A percentile compares a stretch with the other conserved stretches of the same genome.
Evolutionary conservation across 139 green algal species (phyloP).

Genomic region (Chlamydomonas sphaeroides): DNA sequence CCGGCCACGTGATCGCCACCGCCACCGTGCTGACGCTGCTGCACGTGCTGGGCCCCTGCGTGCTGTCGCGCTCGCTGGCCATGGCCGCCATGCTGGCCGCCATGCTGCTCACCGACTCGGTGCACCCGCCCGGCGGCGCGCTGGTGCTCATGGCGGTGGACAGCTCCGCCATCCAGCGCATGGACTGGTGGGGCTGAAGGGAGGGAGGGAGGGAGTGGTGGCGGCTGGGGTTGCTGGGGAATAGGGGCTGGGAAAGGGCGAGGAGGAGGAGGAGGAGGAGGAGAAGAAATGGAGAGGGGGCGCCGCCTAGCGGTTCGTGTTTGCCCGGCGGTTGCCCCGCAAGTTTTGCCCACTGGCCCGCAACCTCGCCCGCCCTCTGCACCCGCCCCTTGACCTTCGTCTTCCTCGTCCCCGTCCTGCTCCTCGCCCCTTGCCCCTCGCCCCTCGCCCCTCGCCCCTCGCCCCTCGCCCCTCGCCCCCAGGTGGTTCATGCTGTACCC

Average conservation of each 20-base stretch:
- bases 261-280: no score
- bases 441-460: not conserved
- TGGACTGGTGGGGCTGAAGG: conserved; percentile 9
- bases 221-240: no score
- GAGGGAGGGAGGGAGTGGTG: not conserved
- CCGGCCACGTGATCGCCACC: conserved; percentile 32
- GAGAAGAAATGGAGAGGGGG: no score
- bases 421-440: no score
- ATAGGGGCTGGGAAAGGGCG: no score
- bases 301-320: no score
- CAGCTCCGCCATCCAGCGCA: conserved; percentile 41
- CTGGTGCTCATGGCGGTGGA: conserved; percentile 63
- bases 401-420: no score
- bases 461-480: not conserved
- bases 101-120: conserved; percentile 53
- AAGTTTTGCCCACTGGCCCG: no score
- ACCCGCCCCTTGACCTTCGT: no score
- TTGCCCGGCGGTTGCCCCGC: no score
- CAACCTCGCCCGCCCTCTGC: no score
- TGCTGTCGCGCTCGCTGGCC: conserved; percentile 41
- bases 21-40: conserved; percentile 42
- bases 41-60: conserved; percentile 26
- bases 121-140: conserved; percentile 61
- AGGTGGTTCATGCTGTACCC: conserved; percentile 55
- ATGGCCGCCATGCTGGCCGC: conserved; percentile 51